Conservation (phyloP, 768 basidiomycete species). For the Amanita subjunquillea region DNA sequence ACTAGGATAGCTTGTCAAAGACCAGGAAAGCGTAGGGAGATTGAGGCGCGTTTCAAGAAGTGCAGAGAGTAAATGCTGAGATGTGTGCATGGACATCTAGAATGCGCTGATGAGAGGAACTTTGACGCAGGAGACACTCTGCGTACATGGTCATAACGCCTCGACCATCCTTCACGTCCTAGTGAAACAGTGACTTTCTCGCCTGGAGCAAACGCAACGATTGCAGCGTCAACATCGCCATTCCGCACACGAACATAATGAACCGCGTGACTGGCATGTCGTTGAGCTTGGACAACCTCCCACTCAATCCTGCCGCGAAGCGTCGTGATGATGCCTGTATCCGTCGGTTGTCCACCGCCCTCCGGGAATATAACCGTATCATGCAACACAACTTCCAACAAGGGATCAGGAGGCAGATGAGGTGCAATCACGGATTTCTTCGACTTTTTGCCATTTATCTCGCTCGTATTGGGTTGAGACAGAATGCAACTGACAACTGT, state of each 20-base stretch:
- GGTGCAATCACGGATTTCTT: constrained; percentile 48
- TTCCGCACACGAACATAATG: constrained; percentile 50
- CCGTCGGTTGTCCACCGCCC: constrained; percentile 74
- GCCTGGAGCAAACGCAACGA: constrained; percentile 40
- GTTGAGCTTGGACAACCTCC: constrained; percentile 55
- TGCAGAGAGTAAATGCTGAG: constrained; percentile 76
- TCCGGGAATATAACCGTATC: constrained; percentile 80
- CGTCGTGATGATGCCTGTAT: constrained; percentile 49
- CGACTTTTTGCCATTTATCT: constrained; percentile 32
- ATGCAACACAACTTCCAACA: constrained; percentile 59
- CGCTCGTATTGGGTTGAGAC: constrained; percentile 27
- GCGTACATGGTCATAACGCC: constrained; percentile 68
- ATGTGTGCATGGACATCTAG: constrained; percentile 79
- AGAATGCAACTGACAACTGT: constrained; percentile 40
- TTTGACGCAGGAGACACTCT: neutral
- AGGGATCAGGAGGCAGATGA: constrained; percentile 28
- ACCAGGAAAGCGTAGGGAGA: constrained; percentile 74
- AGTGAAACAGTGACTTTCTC: constrained; percentile 41
- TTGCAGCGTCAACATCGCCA: constrained; percentile 29
- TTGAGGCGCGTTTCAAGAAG: constrained; percentile 56
- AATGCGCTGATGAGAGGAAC: neutral
- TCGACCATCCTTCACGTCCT: constrained; percentile 47
- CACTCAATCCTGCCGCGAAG: constrained; percentile 34
- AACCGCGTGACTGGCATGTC: constrained; percentile 64
- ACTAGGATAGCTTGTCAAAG: constrained; percentile 54